Evolutionary conservation across 2,329 filamentous ascomycete genomes (phyloP), one percentile per base, ranked within the genome.

Genomic region (Penicillium aurantiogriseum): DNA sequence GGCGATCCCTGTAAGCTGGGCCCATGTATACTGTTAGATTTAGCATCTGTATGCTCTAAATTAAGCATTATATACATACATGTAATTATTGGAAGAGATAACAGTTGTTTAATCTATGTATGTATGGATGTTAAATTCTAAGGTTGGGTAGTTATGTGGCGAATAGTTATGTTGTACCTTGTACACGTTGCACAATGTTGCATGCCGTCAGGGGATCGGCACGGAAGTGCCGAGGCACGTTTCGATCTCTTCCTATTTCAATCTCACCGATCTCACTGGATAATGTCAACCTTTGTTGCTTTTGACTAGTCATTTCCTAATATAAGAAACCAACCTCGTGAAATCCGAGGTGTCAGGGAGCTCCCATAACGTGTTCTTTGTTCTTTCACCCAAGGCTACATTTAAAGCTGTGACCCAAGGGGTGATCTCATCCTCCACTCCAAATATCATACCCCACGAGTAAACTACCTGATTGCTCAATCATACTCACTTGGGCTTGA

Each of bases 161-260:
- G 17, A 29, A 5, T 7, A 17, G 31, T 13, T 33, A 33, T 17
- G 33, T 15, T 6, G 33, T 17, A 17, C 2, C 2, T 13, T 13
- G 31, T 13, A 11, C 23, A 9, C 23, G 25, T 46, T 46, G 13
- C n/a, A 31, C 43, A 38, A 38, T 19, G 36, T 39, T n/a, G 35
- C 35, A 23, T 23, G 23, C 1, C 23, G 23, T 38, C 31, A 48
- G 48, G 38, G 39, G 51, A 55, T 51, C 55, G 54, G 44, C 50
- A 23, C 35, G 5, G 17, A 31, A 38, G 47, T 54, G 55, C 58
- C 58, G 58, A 60, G 58, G 58, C 42, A 54, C 40, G 38, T 53
- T 50, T 36, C 15, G 21, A 31, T n/a, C 29, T 25, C n/a, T 35
- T 39, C 51, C 38, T 39, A 13, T 38, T 33, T 39, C 38, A 49